These are phyloP conservation scores for Potentilla sterilis DNA, from an alignment of 306 rosid species.

Conservation along the genomic window DNA sequence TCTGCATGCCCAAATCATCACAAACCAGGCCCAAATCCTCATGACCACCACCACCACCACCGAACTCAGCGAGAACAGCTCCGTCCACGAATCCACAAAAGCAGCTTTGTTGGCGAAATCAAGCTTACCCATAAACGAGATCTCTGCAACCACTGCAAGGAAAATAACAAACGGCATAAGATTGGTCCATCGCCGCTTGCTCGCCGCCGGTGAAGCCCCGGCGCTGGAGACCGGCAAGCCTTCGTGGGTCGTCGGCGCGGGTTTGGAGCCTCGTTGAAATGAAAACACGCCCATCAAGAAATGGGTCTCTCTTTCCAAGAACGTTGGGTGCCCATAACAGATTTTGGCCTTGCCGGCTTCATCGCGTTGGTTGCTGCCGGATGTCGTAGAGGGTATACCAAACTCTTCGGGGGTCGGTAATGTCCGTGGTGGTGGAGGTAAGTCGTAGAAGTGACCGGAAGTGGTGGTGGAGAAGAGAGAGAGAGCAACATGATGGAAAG, in stretches of 20 bases:
- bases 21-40: slow-evolving; percentile 32
- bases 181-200: slow-evolving; percentile 64
- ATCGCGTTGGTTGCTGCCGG: too few species aligned
- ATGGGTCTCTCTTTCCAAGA: background rate
- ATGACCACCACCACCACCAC: background rate
- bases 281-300: slow-evolving; percentile 53
- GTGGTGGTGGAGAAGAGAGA: too few species aligned
- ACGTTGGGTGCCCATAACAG: too few species aligned
- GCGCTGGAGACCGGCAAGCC: slow-evolving; percentile 36
- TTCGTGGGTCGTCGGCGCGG: slow-evolving; percentile 40
- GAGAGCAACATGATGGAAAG: too few species aligned
- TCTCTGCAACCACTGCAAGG: slow-evolving; percentile 77
- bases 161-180: slow-evolving; percentile 62
- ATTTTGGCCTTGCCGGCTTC: too few species aligned
- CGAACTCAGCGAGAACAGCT: slow-evolving; percentile 47
- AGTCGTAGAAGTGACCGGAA: too few species aligned
- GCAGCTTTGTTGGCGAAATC: slow-evolving; percentile 78
- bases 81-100: slow-evolving; percentile 66
- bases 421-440: too few species aligned
- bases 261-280: slow-evolving; percentile 60
- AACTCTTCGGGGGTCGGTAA: too few species aligned
- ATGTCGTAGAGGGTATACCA: too few species aligned
- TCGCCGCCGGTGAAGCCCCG: slow-evolving; percentile 8
- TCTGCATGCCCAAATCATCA: slow-evolving; percentile 41
- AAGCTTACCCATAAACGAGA: slow-evolving; percentile 72